phyloP scores from a whole-genome alignment of 495 filamentous ascomycete genomes.

The Aspergillus biplanus region DNA sequence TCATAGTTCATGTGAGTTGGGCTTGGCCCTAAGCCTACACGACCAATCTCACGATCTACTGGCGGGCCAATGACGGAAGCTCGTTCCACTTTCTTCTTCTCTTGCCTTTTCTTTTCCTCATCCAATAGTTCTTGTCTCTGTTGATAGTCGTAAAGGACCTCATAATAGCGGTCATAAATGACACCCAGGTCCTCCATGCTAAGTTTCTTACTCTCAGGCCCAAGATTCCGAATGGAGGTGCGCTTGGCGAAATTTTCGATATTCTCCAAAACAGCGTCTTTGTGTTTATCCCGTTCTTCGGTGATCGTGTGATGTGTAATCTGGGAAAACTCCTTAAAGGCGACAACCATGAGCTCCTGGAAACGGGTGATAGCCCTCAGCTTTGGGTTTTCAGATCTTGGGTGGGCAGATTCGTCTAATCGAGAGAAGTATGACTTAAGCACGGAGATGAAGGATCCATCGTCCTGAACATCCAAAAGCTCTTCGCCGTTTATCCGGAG shows the following conservation, averaged over 20 bases:
- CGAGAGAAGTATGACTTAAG: slow-evolving; percentile 93
- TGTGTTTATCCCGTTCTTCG: slow-evolving; percentile 88
- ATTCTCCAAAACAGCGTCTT: slow-evolving; percentile 85
- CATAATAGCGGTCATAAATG: slow-evolving; percentile 92
- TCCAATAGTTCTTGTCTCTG: slow-evolving; percentile 77
- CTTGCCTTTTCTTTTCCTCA: slow-evolving; percentile 66
- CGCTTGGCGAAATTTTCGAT: slow-evolving; percentile 98
- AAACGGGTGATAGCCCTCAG: slow-evolving; percentile 90
- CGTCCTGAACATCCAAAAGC: slow-evolving; percentile 90
- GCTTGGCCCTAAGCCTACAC: slow-evolving; percentile 88
- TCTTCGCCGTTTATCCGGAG: slow-evolving; percentile 98
- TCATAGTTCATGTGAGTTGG: slow-evolving; percentile 93
- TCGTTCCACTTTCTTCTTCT: slow-evolving; percentile 58
- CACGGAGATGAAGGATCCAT: slow-evolving; percentile 95
- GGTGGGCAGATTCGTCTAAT: slow-evolving; percentile 94
- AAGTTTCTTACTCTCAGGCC: slow-evolving; percentile 90
- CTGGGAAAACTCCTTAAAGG: slow-evolving; percentile 94
- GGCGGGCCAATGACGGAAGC: slow-evolving; percentile 46
- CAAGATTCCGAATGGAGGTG: slow-evolving; percentile 93
- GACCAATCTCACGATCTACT: slow-evolving; percentile 58
- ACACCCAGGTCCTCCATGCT: slow-evolving; percentile 82
- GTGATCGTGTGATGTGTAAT: slow-evolving; percentile 92
- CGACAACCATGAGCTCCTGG: slow-evolving; percentile 97
- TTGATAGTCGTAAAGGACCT: slow-evolving; percentile 85
- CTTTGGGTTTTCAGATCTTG: slow-evolving; percentile 91